A percentile compares a stretch with the other conserved stretches of the same genome.
These are phyloP conservation scores for Neonectria magnoliae DNA, from an alignment of 2,329 filamentous ascomycete genomes.

Conservation along the genomic window DNA sequence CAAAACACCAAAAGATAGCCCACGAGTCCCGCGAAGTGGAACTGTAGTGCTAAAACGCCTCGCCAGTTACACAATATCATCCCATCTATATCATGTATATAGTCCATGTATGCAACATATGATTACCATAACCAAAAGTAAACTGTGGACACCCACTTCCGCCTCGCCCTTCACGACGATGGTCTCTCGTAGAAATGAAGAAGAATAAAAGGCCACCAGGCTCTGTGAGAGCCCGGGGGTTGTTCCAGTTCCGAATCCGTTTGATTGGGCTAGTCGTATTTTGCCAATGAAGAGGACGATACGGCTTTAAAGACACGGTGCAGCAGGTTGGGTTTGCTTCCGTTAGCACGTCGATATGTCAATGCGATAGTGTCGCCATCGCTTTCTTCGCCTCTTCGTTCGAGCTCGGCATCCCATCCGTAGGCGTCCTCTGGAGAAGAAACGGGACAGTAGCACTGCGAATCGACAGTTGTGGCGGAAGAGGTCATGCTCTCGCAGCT, in stretches of 20 bases:
- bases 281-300: slow-evolving; percentile 32
- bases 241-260: background rate
- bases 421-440: slow-evolving; percentile 53
- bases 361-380: slow-evolving; percentile 31
- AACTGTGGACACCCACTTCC: background rate
- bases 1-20: slow-evolving; percentile 15
- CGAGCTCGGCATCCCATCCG: slow-evolving; percentile 63
- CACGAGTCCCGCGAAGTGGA: slow-evolving; percentile 20
- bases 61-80: slow-evolving; percentile 33
- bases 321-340: slow-evolving; percentile 36
- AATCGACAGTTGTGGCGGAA: slow-evolving; percentile 24
- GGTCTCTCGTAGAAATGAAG: background rate
- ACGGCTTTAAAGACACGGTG: slow-evolving; percentile 40
- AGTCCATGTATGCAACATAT: slow-evolving; percentile 30
- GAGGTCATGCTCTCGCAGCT: slow-evolving; percentile 28
- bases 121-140: slow-evolving; percentile 10
- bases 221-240: background rate
- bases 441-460: slow-evolving; percentile 28
- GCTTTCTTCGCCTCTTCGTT: slow-evolving; percentile 30
- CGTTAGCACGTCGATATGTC: slow-evolving; percentile 40
- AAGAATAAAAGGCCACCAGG: background rate
- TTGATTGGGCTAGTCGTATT: slow-evolving; percentile 27
- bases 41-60: slow-evolving; percentile 31
- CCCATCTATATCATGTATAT: slow-evolving; percentile 29
- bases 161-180: background rate